These are phyloP conservation scores for Mycena sanguinolenta DNA, from an alignment of 768 basidiomycete species.

Conservation along the genomic window DNA sequence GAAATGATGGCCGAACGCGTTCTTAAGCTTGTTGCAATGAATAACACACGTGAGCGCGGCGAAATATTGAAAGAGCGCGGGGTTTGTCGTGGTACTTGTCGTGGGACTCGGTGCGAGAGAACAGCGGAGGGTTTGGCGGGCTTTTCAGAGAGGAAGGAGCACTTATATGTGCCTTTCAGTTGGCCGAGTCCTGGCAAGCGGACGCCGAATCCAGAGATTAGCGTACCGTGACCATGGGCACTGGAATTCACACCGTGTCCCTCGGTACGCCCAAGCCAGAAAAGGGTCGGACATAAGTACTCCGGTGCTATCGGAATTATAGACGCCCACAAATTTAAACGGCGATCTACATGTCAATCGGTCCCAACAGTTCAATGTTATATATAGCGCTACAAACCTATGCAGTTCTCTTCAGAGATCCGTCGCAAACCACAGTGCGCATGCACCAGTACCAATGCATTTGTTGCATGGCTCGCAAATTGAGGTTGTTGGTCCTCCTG, in stretches of 20 bases:
- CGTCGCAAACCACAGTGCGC: no score
- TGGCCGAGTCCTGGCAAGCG: not conserved
- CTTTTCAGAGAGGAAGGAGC: not conserved
- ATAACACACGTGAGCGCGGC: conserved; percentile 20
- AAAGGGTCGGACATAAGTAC: not conserved
- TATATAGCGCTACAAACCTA: no score
- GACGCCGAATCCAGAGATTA: not conserved
- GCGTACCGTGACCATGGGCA: no score
- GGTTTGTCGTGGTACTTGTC: not conserved
- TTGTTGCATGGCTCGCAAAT: no score
- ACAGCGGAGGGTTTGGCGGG: not conserved
- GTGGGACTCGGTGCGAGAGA: not conserved
- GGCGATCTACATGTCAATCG: not conserved
- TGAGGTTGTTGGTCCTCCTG: no score
- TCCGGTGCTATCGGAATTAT: conserved; percentile 1
- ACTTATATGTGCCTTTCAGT: not conserved
- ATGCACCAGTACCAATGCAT: no score
- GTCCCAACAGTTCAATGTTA: not conserved
- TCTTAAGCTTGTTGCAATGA: not conserved
- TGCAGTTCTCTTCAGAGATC: no score
- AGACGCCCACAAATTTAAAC: not conserved
- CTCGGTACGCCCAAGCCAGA: conserved; percentile 29
- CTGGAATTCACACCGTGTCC: not conserved
- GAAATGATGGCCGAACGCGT: conserved; percentile 20
- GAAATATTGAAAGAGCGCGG: conserved; percentile 14